Base-by-base conservation (phyloP, 495 filamentous ascomycete genomes). In the Poronia punctata region DNA sequence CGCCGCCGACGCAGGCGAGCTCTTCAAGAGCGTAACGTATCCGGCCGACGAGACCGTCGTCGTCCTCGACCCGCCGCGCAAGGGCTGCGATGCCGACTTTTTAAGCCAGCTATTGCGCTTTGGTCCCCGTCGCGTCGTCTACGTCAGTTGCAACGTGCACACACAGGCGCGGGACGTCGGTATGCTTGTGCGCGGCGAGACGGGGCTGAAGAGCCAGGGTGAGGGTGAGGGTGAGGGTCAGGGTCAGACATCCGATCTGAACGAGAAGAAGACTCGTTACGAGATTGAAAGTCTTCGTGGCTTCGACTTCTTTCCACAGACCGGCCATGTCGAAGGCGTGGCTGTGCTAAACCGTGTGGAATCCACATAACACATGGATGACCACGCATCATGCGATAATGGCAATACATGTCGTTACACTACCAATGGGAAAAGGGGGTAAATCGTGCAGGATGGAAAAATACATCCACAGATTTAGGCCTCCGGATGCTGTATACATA, bases 301-400 rank as follows among this genome's bases (percentile, higher is more conserved):
- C 4, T 96, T 96, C 57, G 92, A 98, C 54, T 98, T 98, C 67
- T 98, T 98, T 63, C 92, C 92, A 31, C 92, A 97, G 72, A 97
- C 92, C 17, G 80, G 87, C 5, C 92, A 98, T 72, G 92, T 97
- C 0, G 92, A 98, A 61, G 85, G 92, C 28, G 88, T 96, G 40
- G 92, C 85, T 23, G 78, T 97, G 19, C 60, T 97, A 53, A 79
- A 71, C 22, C 54, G 71, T 38, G 62, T 73, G n/a, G 61, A 71
- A 12, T 41, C 34, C n/a, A n/a, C n/a, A n/a, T n/a, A n/a, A n/a
- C n/a, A n/a, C n/a, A n/a, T n/a, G n/a, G n/a, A n/a, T n/a, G n/a
- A n/a, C n/a, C n/a, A n/a, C n/a, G n/a, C n/a, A n/a, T n/a, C n/a
- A n/a, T n/a, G n/a, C n/a, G n/a, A n/a, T n/a, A n/a, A n/a, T n/a